phyloP scores from a whole-genome alignment of 768 basidiomycete genomes.

The Fomitopsis pulvina region DNA sequence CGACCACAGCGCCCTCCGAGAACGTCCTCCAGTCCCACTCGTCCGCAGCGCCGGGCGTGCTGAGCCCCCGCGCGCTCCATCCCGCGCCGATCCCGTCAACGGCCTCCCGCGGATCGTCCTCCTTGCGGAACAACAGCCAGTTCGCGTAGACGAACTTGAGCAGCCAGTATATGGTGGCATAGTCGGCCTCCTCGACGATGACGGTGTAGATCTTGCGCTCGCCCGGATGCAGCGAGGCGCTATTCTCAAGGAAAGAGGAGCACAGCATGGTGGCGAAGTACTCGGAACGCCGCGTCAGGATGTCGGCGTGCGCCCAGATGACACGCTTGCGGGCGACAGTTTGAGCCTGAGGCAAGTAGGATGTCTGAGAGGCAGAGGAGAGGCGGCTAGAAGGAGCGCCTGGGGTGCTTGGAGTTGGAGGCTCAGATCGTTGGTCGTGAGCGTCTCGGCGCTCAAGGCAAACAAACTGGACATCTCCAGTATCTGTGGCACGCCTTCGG shows the following conservation, averaged over 20 bases:
- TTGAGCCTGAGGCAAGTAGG: constrained; percentile 32
- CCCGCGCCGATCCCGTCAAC: constrained; percentile 64
- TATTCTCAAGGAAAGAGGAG: constrained; percentile 63
- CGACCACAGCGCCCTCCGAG: constrained; percentile 33
- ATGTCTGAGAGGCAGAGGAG: constrained; percentile 34
- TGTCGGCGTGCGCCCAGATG: constrained; percentile 76
- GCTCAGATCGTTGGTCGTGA: constrained; percentile 23
- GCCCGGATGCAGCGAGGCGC: constrained; percentile 24
- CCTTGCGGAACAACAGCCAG: constrained; percentile 62
- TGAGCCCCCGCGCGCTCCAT: constrained; percentile 56
- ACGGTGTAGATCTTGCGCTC: constrained; percentile 57
- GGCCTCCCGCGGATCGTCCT: constrained; percentile 61
- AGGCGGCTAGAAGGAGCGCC: constrained; percentile 28
- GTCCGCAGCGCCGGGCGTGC: constrained; percentile 30
- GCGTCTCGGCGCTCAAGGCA: constrained; percentile 52
- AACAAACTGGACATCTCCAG: constrained; percentile 72
- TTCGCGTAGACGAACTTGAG: constrained; percentile 73
- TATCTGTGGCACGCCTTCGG: constrained; percentile 35
- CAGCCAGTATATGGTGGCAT: constrained; percentile 73
- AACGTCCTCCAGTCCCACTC: constrained; percentile 74
- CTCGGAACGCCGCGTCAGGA: constrained; percentile 66
- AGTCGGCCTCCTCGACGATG: constrained; percentile 75
- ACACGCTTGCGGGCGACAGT: constrained; percentile 61
- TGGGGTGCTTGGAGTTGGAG: constrained; percentile 22
- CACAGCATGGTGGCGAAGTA: constrained; percentile 73